phyloP scores from a whole-genome alignment of 371 early-diverging fungal genomes.

The Paraphysoderma sedebokerense region DNA sequence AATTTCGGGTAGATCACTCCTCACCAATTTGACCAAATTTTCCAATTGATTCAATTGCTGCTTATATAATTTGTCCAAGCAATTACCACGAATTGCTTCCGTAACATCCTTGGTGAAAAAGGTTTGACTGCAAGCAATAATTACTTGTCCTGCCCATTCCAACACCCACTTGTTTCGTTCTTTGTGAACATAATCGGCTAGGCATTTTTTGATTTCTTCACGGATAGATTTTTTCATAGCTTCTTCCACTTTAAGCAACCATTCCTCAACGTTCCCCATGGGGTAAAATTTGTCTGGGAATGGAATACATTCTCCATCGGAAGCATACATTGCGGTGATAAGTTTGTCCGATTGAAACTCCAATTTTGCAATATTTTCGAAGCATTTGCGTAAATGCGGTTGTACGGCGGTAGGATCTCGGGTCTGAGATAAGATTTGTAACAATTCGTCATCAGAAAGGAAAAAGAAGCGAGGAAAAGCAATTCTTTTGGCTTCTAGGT shows the following conservation, averaged over 20 bases:
- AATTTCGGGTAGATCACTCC: conserved; percentile 29
- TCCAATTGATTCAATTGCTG: conserved; percentile 23
- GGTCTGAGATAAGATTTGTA: conserved; percentile 38
- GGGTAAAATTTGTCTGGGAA: conserved; percentile 29
- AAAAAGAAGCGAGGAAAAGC: conserved; percentile 41
- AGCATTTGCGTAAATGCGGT: conserved; percentile 36
- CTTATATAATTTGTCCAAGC: background rate
- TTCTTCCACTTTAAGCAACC: conserved; percentile 31
- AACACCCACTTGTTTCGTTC: conserved; percentile 28
- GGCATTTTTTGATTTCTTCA: conserved; percentile 23
- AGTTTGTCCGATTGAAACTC: conserved; percentile 22
- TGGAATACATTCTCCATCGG: conserved; percentile 29
- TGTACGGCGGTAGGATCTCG: conserved; percentile 39
- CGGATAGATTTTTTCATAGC: conserved; percentile 29
- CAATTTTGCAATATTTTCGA: conserved; percentile 30
- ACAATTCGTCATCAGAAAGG: conserved; percentile 37
- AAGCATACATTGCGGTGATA: conserved; percentile 30
- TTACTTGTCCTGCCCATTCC: conserved; percentile 33
- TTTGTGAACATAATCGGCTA: conserved; percentile 16
- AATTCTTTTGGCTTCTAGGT: conserved; percentile 34
- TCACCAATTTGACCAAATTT: conserved; percentile 27
- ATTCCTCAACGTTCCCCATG: conserved; percentile 31
- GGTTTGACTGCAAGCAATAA: conserved; percentile 26
- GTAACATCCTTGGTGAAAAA: conserved; percentile 35
- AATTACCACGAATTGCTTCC: conserved; percentile 18